Evolutionary conservation across 2,329 filamentous ascomycete genomes (phyloP).

Genomic region (Exophiala dermatitidis): DNA sequence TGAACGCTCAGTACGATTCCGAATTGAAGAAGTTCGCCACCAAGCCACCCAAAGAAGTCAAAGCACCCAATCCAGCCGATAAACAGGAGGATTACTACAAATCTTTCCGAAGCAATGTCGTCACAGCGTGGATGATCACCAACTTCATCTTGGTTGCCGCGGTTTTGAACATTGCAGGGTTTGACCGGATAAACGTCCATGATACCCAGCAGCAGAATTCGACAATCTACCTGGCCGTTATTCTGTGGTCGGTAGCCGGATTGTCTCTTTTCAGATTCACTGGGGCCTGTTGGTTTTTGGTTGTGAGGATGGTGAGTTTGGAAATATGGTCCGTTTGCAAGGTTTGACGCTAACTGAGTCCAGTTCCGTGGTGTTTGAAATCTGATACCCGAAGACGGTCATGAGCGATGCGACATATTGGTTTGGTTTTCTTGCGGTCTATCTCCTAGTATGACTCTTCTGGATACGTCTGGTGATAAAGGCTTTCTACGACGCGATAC

Average conservation of each 20-base stretch:
- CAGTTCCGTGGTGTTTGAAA: slow-evolving; percentile 46
- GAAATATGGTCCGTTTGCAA: not conserved
- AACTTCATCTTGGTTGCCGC: slow-evolving; percentile 84
- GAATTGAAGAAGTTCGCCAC: slow-evolving; percentile 67
- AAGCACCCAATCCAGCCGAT: slow-evolving; percentile 50
- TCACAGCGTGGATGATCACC: slow-evolving; percentile 91
- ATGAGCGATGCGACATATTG: slow-evolving; percentile 6
- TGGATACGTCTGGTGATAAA: not conserved
- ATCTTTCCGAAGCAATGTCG: slow-evolving; percentile 84
- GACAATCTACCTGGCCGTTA: slow-evolving; percentile 76
- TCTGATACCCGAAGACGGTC: not conserved
- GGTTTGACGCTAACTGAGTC: slow-evolving; percentile 27
- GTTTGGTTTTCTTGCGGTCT: not conserved
- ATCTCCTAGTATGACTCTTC: not conserved
- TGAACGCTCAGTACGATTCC: slow-evolving; percentile 89
- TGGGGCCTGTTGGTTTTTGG: slow-evolving; percentile 84
- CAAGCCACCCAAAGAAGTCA: slow-evolving; percentile 65
- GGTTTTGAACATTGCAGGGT: slow-evolving; percentile 76
- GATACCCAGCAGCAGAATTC: slow-evolving; percentile 45
- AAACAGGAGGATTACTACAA: slow-evolving; percentile 98
- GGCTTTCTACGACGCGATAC: slow-evolving; percentile 2
- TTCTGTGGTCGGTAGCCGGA: slow-evolving; percentile 82
- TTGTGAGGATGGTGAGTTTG: slow-evolving; percentile 72
- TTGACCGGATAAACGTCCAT: slow-evolving; percentile 55
- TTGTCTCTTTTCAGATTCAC: slow-evolving; percentile 80